Evolutionary conservation across 2,329 filamentous ascomycete genomes (phyloP).

Genomic region (Nothophaeocryptopus gaeumannii): DNA sequence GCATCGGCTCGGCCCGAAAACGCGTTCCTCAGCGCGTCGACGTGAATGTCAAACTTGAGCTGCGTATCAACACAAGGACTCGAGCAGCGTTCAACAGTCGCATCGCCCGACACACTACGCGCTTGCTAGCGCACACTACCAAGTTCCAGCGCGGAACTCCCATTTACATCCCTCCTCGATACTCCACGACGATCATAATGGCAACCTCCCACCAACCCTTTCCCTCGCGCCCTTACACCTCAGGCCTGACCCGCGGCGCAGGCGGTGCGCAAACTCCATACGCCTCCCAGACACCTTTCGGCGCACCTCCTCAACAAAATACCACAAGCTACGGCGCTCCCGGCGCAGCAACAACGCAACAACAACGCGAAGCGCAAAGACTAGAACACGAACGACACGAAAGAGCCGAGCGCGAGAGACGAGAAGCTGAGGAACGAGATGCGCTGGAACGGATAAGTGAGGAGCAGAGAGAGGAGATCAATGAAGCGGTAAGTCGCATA

Average conservation of each 20-base stretch:
- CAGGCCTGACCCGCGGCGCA: constrained; percentile 42
- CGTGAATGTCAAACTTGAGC: background rate
- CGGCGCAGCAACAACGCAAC: constrained; percentile 32
- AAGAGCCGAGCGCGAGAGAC: constrained; percentile 40
- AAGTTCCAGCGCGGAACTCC: background rate
- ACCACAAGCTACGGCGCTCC: constrained; percentile 34
- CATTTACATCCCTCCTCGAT: background rate
- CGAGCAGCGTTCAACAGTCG: constrained; percentile 1
- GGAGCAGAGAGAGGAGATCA: constrained; percentile 89
- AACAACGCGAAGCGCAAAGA: constrained; percentile 43
- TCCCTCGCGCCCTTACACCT: constrained; percentile 52
- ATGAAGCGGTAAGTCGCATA: constrained; percentile 77
- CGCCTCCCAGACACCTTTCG: constrained; percentile 30
- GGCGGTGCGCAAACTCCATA: constrained; percentile 35
- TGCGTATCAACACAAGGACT: background rate
- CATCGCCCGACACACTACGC: background rate
- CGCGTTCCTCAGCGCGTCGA: no score
- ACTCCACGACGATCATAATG: constrained; percentile 39
- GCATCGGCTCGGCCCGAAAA: no score
- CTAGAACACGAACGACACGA: constrained; percentile 44
- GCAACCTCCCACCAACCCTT: constrained; percentile 57
- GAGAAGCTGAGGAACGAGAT: constrained; percentile 44
- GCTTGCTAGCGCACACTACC: background rate
- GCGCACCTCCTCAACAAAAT: constrained; percentile 34
- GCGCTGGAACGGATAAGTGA: constrained; percentile 64